Evolutionary conservation across 1,284 basidiomycete species (phyloP), one percentile per base, ranked within the genome.

Genomic region (Cryptococcus sp.): DNA sequence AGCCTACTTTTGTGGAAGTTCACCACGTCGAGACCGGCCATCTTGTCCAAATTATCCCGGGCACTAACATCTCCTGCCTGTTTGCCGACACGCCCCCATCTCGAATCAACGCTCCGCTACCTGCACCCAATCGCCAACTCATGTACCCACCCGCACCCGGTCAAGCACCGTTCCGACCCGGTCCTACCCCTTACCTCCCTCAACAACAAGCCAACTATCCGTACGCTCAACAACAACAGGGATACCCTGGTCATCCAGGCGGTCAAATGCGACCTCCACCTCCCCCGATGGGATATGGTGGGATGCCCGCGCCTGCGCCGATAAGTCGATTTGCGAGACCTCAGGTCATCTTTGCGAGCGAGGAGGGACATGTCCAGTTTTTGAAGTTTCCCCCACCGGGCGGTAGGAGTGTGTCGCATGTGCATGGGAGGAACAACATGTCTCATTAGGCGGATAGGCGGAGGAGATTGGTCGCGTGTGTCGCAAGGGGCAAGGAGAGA

Each of bases 1-100:
- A 98, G 68, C 86, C 92, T 10, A 86, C 85, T 2, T 98, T 99
- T 66, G 85, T 98, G 63, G 95, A 99, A 72, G 87, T 99, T 43
- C 85, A 93, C 37, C 88, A 97, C 67, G 92, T 98, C 53, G 89
- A 95, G 68, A 90, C 87, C 4, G 92, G 94, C 7, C 77, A 83
- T 28, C 80, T 98, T 68, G 85, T 91, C 23, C 95, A 98, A 76
- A 87, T 98, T 63, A 95, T 98, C 53, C 91, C 94, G 56, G 90
- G 90, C 49, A 84, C 83, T 62, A 88, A 90, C 69, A 78, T 95
- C 28, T 84, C 87, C 12, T 81, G 92, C 50, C 76, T 98, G 25
- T 98, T 97, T 66, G 87, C 93, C 45, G 94, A 98, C 70, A 87
- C 88, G 6, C 91, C 92, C 0, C 85, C 92, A 1, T 90, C 91